These are phyloP conservation scores for Wickerhamomyces pijperi DNA, from an alignment of 805 yeast species.

Conservation along the genomic window DNA sequence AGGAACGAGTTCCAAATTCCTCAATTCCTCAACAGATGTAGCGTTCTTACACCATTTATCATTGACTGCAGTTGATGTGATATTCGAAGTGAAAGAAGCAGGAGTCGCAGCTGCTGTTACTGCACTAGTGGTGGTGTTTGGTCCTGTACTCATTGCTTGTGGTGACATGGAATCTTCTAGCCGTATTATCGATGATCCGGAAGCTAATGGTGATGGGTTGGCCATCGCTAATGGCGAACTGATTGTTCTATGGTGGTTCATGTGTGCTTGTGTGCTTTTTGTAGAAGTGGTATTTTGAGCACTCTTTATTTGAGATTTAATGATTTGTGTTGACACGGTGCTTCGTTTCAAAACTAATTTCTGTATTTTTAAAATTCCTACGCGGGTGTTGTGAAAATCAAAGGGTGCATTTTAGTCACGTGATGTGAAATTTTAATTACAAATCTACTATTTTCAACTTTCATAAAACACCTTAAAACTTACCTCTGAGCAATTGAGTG, in stretches of 20 bases:
- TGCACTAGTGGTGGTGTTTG: too few relatives aligned
- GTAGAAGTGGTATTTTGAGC: too few relatives aligned
- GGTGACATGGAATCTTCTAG: background rate
- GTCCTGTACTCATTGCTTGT: background rate
- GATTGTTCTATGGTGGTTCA: background rate
- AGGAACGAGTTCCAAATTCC: slow-evolving; percentile 27
- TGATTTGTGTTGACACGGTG: too few relatives aligned
- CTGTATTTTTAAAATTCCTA: too few relatives aligned
- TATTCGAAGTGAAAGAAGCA: too few relatives aligned
- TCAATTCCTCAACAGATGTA: slow-evolving; percentile 20
- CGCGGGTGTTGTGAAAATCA: too few relatives aligned
- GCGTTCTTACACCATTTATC: background rate
- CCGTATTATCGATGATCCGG: background rate
- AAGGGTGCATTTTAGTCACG: too few relatives aligned
- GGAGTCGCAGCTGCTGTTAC: too few relatives aligned
- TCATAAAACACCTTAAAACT: slow-evolving; percentile 35
- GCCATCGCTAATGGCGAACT: background rate
- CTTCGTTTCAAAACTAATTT: too few relatives aligned
- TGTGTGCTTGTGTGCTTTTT: background rate
- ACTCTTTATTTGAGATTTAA: too few relatives aligned
- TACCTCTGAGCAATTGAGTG: slow-evolving; percentile 55
- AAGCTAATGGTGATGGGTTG: background rate
- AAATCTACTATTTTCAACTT: too few relatives aligned
- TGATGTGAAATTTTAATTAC: too few relatives aligned
- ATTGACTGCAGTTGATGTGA: background rate